Evolutionary conservation across 2,329 filamentous ascomycete species (phyloP).

Genomic region (Ilyonectria robusta): DNA sequence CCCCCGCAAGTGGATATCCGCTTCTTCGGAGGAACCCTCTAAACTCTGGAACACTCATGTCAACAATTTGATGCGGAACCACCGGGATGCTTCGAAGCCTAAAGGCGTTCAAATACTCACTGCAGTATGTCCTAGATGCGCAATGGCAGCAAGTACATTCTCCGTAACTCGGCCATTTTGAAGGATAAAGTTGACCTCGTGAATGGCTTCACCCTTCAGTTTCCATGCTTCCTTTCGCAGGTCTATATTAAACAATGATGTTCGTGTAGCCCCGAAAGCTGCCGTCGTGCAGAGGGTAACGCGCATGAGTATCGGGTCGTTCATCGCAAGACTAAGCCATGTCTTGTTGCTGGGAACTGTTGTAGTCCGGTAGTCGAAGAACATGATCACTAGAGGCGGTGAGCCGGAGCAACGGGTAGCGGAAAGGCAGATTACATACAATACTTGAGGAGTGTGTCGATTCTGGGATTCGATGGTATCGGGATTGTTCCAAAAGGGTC

Average conservation of each 20-base stretch:
- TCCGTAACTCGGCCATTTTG: slow-evolving; percentile 1
- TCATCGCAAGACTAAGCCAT: slow-evolving; percentile 12
- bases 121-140: background rate
- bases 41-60: background rate
- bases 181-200: slow-evolving; percentile 1
- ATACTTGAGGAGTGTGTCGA: slow-evolving; percentile 8
- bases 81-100: background rate
- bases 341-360: slow-evolving; percentile 18
- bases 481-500: slow-evolving; percentile 14
- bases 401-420: background rate
- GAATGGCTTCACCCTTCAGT: slow-evolving; percentile 10
- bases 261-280: slow-evolving; percentile 1
- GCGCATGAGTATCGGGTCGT: slow-evolving; percentile 11
- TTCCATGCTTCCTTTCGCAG: slow-evolving; percentile 9
- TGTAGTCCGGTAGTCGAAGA: slow-evolving; percentile 23
- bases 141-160: slow-evolving; percentile 12
- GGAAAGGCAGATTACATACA: background rate
- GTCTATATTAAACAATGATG: background rate
- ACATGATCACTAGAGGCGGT: slow-evolving; percentile 1
- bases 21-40: slow-evolving; percentile 7
- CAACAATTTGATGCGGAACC: background rate
- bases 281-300: slow-evolving; percentile 14
- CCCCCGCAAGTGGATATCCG: slow-evolving; percentile 7
- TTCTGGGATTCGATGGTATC: slow-evolving; percentile 7
- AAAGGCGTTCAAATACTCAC: background rate